These are phyloP conservation scores for Leucocoprinus leucothites DNA, from an alignment of 768 basidiomycete species.

Conservation along the genomic window DNA sequence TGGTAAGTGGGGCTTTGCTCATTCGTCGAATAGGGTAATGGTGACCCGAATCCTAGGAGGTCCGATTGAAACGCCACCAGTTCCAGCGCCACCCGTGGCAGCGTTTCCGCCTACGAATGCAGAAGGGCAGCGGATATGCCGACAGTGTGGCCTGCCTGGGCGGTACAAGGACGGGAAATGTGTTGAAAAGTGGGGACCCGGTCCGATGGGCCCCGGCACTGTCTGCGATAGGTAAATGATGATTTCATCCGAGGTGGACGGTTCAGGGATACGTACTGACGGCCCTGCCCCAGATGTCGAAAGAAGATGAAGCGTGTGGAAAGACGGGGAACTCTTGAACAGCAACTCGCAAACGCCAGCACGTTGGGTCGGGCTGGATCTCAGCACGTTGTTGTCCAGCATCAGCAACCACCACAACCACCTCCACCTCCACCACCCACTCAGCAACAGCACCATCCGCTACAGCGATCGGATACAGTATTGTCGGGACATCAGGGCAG, in stretches of 20 bases:
- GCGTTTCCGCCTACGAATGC: constrained; percentile 49
- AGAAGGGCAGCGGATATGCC: constrained; percentile 71
- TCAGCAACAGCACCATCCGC: too few relatives aligned
- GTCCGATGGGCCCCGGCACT: constrained; percentile 79
- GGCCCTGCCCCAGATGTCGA: constrained; percentile 52
- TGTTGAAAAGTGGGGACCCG: constrained; percentile 87
- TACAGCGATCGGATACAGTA: constrained; percentile 14
- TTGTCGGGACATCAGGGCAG: constrained; percentile 1
- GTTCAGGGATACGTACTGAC: not conserved
- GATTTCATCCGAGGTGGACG: not conserved
- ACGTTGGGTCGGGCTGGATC: constrained; percentile 15
- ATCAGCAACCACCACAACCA: too few relatives aligned
- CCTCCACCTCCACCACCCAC: too few relatives aligned
- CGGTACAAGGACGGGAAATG: constrained; percentile 84
- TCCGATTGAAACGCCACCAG: constrained; percentile 17
- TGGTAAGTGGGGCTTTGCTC: too few relatives aligned
- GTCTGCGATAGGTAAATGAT: constrained; percentile 69
- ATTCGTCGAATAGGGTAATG: not conserved
- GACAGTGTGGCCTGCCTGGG: constrained; percentile 71
- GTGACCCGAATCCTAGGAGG: constrained; percentile 4
- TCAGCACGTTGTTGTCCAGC: constrained; percentile 10
- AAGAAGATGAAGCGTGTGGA: constrained; percentile 89
- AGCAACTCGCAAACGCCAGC: constrained; percentile 22
- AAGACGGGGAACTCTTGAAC: constrained; percentile 63
- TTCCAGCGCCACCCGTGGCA: constrained; percentile 21